A percentile compares a stretch with the other conserved stretches of the same genome.
Evolutionary conservation across 306 rosid genomes (phyloP).

Genomic region (Begonia masoniana): DNA sequence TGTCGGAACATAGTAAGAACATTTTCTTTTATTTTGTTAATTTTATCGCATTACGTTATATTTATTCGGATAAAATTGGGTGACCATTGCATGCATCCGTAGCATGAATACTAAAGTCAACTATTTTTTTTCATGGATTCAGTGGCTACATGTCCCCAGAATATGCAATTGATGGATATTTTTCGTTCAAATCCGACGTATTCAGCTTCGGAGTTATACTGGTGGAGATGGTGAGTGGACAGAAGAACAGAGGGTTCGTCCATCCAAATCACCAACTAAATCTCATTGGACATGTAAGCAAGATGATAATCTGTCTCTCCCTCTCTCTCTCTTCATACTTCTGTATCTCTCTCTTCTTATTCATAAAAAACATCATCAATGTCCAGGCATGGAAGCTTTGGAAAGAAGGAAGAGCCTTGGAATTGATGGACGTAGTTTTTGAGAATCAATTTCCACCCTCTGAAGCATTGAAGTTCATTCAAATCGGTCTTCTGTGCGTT

Average conservation of each 20-base stretch:
- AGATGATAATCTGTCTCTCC: not conserved
- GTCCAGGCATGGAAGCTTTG: constrained; percentile 16
- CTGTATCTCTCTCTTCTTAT: not conserved
- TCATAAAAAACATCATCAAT: not conserved
- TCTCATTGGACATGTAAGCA: constrained; percentile 21
- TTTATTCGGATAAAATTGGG: too few relatives aligned
- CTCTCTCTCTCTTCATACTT: not conserved
- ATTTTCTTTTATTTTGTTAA: not conserved
- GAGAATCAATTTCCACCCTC: constrained; percentile 1
- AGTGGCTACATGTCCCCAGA: constrained; percentile 33
- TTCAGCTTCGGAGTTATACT: constrained; percentile 41
- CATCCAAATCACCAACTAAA: constrained; percentile 15
- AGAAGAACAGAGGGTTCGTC: constrained; percentile 15
- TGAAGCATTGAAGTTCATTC: constrained; percentile 16
- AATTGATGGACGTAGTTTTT: constrained; percentile 9
- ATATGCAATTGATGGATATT: constrained; percentile 15
- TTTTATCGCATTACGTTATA: not conserved
- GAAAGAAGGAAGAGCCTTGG: constrained; percentile 12
- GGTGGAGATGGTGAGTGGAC: constrained; percentile 37
- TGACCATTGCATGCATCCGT: too few relatives aligned
- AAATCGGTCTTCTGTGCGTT: constrained; percentile 19
- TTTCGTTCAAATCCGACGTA: constrained; percentile 28
- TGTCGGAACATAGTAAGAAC: constrained; percentile 31
- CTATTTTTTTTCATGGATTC: not conserved
- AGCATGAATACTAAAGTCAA: too few relatives aligned